These are phyloP conservation scores for Microthyrium microscopicum DNA, from an alignment of 2,329 filamentous ascomycete species.

Conservation along the genomic window DNA sequence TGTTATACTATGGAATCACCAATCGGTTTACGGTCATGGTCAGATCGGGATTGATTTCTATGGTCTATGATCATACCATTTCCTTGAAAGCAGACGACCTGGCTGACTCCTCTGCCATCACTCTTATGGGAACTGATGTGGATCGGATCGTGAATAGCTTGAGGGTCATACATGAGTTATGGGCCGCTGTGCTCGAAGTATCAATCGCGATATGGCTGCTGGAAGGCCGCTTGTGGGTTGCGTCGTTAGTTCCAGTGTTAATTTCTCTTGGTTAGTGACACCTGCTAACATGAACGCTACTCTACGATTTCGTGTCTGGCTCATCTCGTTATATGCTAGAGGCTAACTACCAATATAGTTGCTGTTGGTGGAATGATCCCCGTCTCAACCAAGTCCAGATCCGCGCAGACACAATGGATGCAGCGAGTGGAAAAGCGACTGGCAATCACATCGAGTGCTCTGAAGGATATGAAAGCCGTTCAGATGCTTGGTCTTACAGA, in stretches of 20 bases:
- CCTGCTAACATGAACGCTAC: too few species aligned
- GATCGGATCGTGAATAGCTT: background rate
- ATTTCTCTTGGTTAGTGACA: too few species aligned
- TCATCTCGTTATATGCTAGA: too few species aligned
- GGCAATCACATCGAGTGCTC: background rate
- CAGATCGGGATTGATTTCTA: background rate
- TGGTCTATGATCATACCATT: conserved; percentile 1
- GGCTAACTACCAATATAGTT: too few species aligned
- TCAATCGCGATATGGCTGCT: background rate
- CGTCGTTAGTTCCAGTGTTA: conserved; percentile 1
- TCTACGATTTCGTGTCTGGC: too few species aligned
- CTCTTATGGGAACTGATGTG: background rate
- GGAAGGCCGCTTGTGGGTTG: background rate
- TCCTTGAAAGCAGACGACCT: background rate
- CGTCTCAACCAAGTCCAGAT: too few species aligned
- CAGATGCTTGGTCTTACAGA: conserved; percentile 1
- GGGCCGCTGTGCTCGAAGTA: conserved; percentile 1
- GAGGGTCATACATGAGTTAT: background rate
- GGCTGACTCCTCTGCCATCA: background rate
- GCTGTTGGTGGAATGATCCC: too few species aligned
- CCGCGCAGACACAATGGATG: too few species aligned
- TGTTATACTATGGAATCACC: too few species aligned
- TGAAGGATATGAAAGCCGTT: conserved; percentile 2
- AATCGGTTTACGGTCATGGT: conserved; percentile 1
- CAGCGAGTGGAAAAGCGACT: background rate